Percentiles rank a stretch among this genome's conserved stretches.
phyloP scores from a whole-genome alignment of 2,329 filamentous ascomycete species.

The Stagonosporopsis cucurbitacearum region DNA sequence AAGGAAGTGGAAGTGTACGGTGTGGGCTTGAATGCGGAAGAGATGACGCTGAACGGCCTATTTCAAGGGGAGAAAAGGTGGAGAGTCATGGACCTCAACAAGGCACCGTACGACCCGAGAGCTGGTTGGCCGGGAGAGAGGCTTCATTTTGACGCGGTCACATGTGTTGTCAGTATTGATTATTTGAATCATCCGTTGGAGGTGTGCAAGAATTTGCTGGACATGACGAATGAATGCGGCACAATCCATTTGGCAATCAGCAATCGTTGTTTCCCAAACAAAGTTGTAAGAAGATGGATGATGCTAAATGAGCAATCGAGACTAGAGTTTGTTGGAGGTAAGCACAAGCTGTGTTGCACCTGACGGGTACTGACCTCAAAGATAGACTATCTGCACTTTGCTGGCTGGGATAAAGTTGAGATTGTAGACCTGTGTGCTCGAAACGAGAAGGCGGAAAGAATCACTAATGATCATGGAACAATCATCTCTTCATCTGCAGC shows the following conservation, averaged over 20 bases:
- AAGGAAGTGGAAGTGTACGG: slow-evolving; percentile 53
- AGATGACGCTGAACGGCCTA: slow-evolving; percentile 52
- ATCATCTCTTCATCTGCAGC: slow-evolving; percentile 18
- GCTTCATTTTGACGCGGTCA: slow-evolving; percentile 52
- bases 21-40: slow-evolving; percentile 57
- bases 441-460: slow-evolving; percentile 31
- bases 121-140: slow-evolving; percentile 16
- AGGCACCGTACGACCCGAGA: slow-evolving; percentile 38
- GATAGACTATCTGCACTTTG: slow-evolving; percentile 57
- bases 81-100: slow-evolving; percentile 54
- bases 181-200: slow-evolving; percentile 58
- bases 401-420: slow-evolving; percentile 60
- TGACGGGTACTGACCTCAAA: not conserved
- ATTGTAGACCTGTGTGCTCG: slow-evolving; percentile 59
- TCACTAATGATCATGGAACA: slow-evolving; percentile 32
- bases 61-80: slow-evolving; percentile 39
- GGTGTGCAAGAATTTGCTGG: slow-evolving; percentile 52
- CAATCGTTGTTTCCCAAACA: slow-evolving; percentile 62
- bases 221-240: slow-evolving; percentile 52
- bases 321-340: slow-evolving; percentile 57
- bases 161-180: slow-evolving; percentile 60
- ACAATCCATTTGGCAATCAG: slow-evolving; percentile 59
- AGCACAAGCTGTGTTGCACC: not conserved
- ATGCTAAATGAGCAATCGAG: slow-evolving; percentile 54
- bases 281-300: slow-evolving; percentile 59